Percentiles rank a stretch among this genome's conserved stretches.
These are phyloP conservation scores for Emergomyces pasteurianus DNA, from an alignment of 2,329 filamentous ascomycete species.

Conservation along the genomic window DNA sequence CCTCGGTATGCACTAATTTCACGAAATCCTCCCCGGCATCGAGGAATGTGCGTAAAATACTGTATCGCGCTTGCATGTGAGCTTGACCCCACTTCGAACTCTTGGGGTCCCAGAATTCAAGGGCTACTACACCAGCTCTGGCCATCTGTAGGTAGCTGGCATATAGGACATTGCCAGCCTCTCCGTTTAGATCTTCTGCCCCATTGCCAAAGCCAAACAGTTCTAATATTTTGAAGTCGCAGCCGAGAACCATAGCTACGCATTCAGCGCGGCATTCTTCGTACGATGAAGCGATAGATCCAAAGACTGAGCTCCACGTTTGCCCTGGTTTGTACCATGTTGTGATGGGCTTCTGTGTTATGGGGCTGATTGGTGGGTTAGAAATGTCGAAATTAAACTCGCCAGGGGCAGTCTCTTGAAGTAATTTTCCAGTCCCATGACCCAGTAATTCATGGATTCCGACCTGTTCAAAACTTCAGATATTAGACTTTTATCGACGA, in stretches of 20 bases:
- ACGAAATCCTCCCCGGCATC: constrained; percentile 79
- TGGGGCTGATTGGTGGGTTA: constrained; percentile 69
- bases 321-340: constrained; percentile 92
- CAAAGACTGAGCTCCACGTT: constrained; percentile 90
- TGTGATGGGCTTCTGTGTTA: constrained; percentile 63
- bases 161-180: constrained; percentile 80
- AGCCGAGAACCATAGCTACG: constrained; percentile 81
- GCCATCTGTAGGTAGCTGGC: constrained; percentile 88
- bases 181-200: constrained; percentile 54
- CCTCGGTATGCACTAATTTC: constrained; percentile 60
- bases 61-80: constrained; percentile 84
- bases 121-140: constrained; percentile 71
- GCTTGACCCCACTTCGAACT: constrained; percentile 83
- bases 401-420: constrained; percentile 76
- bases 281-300: constrained; percentile 73
- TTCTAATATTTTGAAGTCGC: constrained; percentile 76
- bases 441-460: constrained; percentile 82
- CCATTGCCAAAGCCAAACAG: constrained; percentile 89
- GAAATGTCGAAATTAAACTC: constrained; percentile 78
- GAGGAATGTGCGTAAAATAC: constrained; percentile 65
- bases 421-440: constrained; percentile 84
- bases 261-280: constrained; percentile 93
- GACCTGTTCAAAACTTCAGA: constrained; percentile 35
- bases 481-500: neutral
- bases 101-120: constrained; percentile 94